Conservation (phyloP, 306 rosid genomes). For the Lathyrus oleraceus region DNA sequence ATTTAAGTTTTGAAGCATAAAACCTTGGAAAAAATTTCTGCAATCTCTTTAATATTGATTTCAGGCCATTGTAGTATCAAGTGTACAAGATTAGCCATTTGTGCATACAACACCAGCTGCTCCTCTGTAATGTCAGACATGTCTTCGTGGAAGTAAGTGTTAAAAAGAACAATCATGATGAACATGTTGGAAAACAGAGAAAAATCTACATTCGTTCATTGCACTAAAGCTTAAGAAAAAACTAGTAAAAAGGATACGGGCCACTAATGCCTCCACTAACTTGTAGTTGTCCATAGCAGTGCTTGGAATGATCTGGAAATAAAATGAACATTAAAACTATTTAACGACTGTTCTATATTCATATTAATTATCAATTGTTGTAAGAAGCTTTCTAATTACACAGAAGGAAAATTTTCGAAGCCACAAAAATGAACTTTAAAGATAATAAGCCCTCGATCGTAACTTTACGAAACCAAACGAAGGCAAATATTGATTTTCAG, state of each 20-base stretch:
- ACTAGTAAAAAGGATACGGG: conserved; percentile 68
- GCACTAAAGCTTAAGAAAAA: conserved; percentile 25
- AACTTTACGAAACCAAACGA: conserved; percentile 17
- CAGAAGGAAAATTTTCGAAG: conserved; percentile 8
- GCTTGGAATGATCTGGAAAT: conserved; percentile 63
- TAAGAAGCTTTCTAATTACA: conserved; percentile 24
- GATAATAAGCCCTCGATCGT: conserved; percentile 5
- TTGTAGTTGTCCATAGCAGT: conserved; percentile 65
- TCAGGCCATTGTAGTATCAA: conserved; percentile 73
- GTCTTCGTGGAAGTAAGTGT: conserved; percentile 50
- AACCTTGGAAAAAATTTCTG: conserved; percentile 85
- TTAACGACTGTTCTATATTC: background rate
- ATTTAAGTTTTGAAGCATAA: conserved; percentile 13
- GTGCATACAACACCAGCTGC: conserved; percentile 80
- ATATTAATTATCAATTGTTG: background rate
- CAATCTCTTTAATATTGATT: conserved; percentile 70
- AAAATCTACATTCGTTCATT: conserved; percentile 7
- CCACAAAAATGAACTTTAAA: conserved; percentile 23
- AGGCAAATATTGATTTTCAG: conserved; percentile 1
- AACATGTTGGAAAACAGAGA: conserved; percentile 25
- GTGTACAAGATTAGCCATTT: conserved; percentile 91
- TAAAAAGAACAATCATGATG: conserved; percentile 45
- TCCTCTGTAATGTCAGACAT: conserved; percentile 70
- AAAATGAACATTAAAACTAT: conserved; percentile 19
- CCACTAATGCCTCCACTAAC: conserved; percentile 78